Evolutionary conservation across 1,284 basidiomycete species (phyloP).

Genomic region (Marasmius tenuissimus): DNA sequence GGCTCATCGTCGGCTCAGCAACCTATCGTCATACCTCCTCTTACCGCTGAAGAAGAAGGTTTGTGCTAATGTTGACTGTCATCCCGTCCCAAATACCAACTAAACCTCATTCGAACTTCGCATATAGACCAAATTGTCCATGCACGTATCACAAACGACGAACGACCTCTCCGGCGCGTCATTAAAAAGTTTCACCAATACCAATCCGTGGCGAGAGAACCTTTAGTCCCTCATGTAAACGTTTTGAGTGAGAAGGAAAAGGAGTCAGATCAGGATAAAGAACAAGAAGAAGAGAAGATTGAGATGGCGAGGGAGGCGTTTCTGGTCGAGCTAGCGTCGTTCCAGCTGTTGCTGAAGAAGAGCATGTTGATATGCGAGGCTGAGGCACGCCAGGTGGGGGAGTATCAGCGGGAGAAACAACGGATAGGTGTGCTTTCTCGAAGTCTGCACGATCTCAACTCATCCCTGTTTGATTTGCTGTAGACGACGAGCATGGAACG

Average conservation of each 20-base stretch:
- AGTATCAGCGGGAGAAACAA: constrained; percentile 70
- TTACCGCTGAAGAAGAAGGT: constrained; percentile 73
- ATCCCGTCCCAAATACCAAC: constrained; percentile 15
- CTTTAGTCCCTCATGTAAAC: constrained; percentile 39
- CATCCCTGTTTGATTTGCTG: constrained; percentile 7
- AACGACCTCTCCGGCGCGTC: constrained; percentile 70
- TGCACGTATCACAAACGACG: constrained; percentile 73
- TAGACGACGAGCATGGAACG: constrained; percentile 69
- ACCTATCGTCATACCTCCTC: constrained; percentile 35
- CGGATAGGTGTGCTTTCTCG: constrained; percentile 57
- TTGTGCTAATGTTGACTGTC: constrained; percentile 7
- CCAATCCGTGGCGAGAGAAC: constrained; percentile 53
- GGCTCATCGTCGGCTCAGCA: neutral
- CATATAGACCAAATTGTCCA: constrained; percentile 71
- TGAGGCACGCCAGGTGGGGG: constrained; percentile 76
- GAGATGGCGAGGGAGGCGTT: constrained; percentile 79
- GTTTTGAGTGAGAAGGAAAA: constrained; percentile 29
- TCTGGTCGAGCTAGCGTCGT: constrained; percentile 71
- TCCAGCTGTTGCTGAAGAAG: constrained; percentile 72
- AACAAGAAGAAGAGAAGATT: constrained; percentile 35
- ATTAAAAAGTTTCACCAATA: constrained; percentile 79
- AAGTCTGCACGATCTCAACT: constrained; percentile 9
- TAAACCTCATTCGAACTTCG: constrained; percentile 11
- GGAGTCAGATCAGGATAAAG: constrained; percentile 26
- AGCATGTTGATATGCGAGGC: constrained; percentile 79